Base-by-base conservation (phyloP, 129 eudicot species). In the Smallanthus sonchifolius region DNA sequence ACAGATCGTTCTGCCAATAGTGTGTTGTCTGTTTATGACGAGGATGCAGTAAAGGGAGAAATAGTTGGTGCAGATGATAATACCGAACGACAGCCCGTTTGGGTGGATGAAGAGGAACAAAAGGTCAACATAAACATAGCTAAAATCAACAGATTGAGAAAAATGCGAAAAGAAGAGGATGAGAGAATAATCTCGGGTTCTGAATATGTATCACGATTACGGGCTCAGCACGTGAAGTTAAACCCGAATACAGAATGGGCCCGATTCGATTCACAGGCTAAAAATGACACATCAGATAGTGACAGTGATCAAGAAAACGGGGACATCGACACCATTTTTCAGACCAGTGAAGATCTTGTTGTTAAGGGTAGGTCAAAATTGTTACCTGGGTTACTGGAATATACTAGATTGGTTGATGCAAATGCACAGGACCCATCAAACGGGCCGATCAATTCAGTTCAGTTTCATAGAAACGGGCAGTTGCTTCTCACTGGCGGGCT, bases 231-330 rank as follows among this genome's bases (percentile, higher is more conserved):
- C 69, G 65, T 74, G 51, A 91, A 94, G 83, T 80, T 94, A 73
- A 90, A 88, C 82, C 96, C 93, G 13, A 78, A 87, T 32, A 91
- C 97, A 3, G 89, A 91, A 44, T 94, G 99, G 99, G 99, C 99
- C 28, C 80, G 80, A 3, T 83, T 77, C 17, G 86, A 84, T 65
- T 74, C 89, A 43, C 79, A 43, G 20, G 76, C 42, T 2, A 78
- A 57, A 44, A 52, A 28, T 1, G 80, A 86, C 74, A 54, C 74
- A 76, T 93, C 97, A 7, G 87, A 88, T 10, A 87, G 80, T 64
- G 84, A 80, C 16, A 91, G 90, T 64, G 86, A 84, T 82, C 78
- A 70, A 79, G 89, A 72, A 47, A 69, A 47, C 13, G 89, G 84
- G 63, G 75, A 72, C 70, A 77, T 86, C 4, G 86, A 81, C 65